phyloP scores from a whole-genome alignment of 306 rosid genomes.

The Corylus avellana region DNA sequence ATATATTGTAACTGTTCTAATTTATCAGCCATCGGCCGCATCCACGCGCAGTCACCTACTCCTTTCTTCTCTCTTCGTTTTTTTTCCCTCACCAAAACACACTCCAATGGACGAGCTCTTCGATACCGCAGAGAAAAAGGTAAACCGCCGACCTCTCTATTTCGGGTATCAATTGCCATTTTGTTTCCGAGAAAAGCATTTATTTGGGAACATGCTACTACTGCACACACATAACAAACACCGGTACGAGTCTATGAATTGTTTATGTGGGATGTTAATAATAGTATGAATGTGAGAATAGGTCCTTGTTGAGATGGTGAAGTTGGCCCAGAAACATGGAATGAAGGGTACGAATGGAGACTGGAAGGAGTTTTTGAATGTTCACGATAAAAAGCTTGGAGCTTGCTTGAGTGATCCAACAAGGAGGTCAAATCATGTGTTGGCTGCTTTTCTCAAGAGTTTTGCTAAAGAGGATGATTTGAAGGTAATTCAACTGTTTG shows the following conservation, averaged over 20 bases:
- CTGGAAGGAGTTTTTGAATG: slow-evolving; percentile 73
- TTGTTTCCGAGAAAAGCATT: neutral
- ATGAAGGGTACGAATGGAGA: slow-evolving; percentile 64
- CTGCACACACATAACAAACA: neutral
- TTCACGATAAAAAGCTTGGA: slow-evolving; percentile 65
- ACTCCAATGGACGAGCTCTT: slow-evolving; percentile 50
- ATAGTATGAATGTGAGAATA: slow-evolving; percentile 22
- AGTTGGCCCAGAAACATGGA: slow-evolving; percentile 65
- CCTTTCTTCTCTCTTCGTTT: neutral
- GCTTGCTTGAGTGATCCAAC: slow-evolving; percentile 71
- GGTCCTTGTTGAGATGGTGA: slow-evolving; percentile 78
- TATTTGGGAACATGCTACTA: too few species aligned
- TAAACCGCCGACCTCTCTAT: neutral
- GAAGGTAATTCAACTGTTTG: slow-evolving; percentile 43
- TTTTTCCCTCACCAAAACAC: neutral
- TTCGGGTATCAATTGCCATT: neutral
- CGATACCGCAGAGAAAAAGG: slow-evolving; percentile 67
- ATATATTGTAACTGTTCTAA: neutral
- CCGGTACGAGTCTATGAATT: too few species aligned
- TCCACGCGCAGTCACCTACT: neutral
- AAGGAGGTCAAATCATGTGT: slow-evolving; percentile 51
- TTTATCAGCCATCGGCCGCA: neutral
- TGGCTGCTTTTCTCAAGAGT: slow-evolving; percentile 70
- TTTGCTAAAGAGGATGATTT: slow-evolving; percentile 50
- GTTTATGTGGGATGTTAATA: neutral